Evolutionary conservation across 306 rosid species (phyloP), one percentile per base, ranked within the genome.

Genomic region (Rosa multiflora): DNA sequence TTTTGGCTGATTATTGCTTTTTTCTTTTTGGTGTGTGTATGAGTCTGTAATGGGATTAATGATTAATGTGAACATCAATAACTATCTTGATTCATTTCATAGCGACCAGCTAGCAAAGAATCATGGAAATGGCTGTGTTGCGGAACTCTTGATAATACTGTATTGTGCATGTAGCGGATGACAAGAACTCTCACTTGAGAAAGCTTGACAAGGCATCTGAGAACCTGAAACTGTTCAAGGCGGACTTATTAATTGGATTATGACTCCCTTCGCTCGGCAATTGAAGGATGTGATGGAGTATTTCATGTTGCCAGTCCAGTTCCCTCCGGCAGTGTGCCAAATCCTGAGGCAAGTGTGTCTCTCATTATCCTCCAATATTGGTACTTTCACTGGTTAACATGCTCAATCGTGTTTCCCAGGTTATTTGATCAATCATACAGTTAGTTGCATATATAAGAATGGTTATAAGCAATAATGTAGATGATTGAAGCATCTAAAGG

Each of bases 281-380:
- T 86, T 63, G 71, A 49, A 55, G 89, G 83, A 13, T 86, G 89
- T 55, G 55, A 52, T 46, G 89, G 87, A 70, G 89, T 86, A 37
- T 83, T 86, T 80, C 89, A 86, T 66, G 87, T 86, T 40, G 89
- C 89, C 23, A 78, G 89, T 78, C 87, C 89, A 1, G 89, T 86
- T 52, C 89, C 89, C 40, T 67, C 71, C 77, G 39, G 75, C 52
- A 72, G 81, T 39, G 81, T 80, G 35, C 67, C 85, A 51, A 86
- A 83, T 58, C 89, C 89, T 13, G 85, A 86, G 82, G 89, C 70
- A 74, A 23, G 35, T 59, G 47, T 47, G 51, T 76, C 59, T 70
- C 73, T 10, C 4, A 9, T 17, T 49, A 9, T 48, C 29, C 47
- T 7, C 18, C 4, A 5, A 4, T 9, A 6, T 13, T 62, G 0